Evolutionary conservation across 2,329 filamentous ascomycete species (phyloP).

Genomic region (Iodosphaeria phyllophila): DNA sequence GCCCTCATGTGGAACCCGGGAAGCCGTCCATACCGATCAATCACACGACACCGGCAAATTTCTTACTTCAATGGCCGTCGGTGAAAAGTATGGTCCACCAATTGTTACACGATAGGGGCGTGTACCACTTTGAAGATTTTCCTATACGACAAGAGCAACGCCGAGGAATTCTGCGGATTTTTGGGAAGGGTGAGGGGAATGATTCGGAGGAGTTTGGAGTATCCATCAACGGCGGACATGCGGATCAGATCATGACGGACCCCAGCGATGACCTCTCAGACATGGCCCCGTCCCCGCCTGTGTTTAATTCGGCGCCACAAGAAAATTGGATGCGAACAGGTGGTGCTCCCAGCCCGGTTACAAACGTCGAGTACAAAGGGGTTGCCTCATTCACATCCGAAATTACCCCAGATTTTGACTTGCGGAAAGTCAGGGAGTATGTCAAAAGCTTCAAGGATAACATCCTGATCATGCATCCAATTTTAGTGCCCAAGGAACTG

Average conservation of each 20-base stretch:
- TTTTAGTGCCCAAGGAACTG: conserved; percentile 34
- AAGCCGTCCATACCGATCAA: conserved; percentile 61
- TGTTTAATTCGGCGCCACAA: no score
- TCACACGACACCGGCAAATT: conserved; percentile 78
- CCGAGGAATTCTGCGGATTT: conserved; percentile 56
- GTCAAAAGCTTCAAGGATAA: conserved; percentile 39
- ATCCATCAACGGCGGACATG: no score
- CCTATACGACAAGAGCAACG: conserved; percentile 59
- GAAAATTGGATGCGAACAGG: no score
- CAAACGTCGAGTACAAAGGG: conserved; percentile 19
- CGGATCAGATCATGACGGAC: conserved; percentile 16
- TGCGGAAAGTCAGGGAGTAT: conserved; percentile 29
- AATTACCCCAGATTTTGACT: conserved; percentile 35
- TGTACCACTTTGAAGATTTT: conserved; percentile 46
- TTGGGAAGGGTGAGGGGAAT: conserved; percentile 57
- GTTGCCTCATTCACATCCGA: conserved; percentile 15
- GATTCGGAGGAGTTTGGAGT: conserved; percentile 32
- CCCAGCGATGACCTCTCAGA: conserved; percentile 24
- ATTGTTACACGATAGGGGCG: conserved; percentile 26
- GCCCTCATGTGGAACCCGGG: conserved; percentile 32
- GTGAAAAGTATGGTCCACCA: conserved; percentile 44
- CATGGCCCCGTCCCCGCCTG: conserved; percentile 31
- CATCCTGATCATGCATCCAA: conserved; percentile 47
- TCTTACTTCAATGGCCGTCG: conserved; percentile 54
- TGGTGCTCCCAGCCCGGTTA: conserved; percentile 35